Base-by-base conservation (phyloP, 2,329 filamentous ascomycete species). In the Beauveria varroae region DNA sequence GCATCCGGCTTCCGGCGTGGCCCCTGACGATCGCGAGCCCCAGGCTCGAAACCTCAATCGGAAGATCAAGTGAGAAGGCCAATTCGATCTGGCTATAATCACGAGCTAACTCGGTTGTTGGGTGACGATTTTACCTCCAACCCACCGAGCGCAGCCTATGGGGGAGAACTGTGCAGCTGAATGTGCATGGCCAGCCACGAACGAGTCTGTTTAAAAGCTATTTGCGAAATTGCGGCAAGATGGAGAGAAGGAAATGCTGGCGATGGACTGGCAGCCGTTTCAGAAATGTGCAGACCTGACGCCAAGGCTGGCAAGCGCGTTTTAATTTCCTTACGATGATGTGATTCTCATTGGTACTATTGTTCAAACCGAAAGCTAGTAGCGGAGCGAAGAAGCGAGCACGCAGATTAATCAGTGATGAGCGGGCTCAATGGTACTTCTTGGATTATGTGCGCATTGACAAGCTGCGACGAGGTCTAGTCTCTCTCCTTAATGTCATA, bases 231-330 rank as follows among this genome's bases (percentile, higher is more conserved):
- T 51, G 41, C 62, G 2, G 61, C 62, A 2, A 71, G 65, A 24
- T 74, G 72, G 72, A 68, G 64, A 34, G 64, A 14, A 64, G 9
- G 71, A 74, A 61, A 54, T 60, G 47, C 14, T 74, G 2, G 63
- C 62, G 18, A 66, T 74, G 59, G 63, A 71, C 43, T 75, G 73
- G 72, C 6, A 41, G 1, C 50, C 2, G 64, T 5, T 67, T 65
- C 55, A 30, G 12, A 1, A 50, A 2, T 52, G 64, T 59, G 71
- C 61, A 1, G 67, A 69, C 26, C 72, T 74, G 51, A 69, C 70
- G 1, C 60, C 67, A 3, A 57, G 50, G 2, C 72, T 75, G 73
- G 71, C 69, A 2, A 65, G 69, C 14, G 66, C 67, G 16, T 72
- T 73, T 56, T 63, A 69, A n/a, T 65, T 7, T 26, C 22, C 22